Percentiles rank a stretch among this genome's conserved stretches.
Evolutionary conservation across 108 stramenopile genomes (phyloP).

Genomic region (Cyclotella kingstonii): DNA sequence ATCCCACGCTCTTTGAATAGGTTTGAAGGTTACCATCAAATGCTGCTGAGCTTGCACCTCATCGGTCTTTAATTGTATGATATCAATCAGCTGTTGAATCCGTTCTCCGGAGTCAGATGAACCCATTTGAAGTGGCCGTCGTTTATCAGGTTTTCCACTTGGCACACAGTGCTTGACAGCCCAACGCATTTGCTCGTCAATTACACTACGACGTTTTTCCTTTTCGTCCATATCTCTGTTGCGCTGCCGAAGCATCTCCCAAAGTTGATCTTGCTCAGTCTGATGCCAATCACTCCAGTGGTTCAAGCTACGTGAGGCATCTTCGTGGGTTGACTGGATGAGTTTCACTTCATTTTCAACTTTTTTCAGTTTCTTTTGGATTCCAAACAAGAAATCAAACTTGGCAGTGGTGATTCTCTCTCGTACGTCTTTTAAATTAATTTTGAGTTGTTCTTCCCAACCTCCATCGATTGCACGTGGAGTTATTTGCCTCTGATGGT

Average conservation of each 20-base stretch:
- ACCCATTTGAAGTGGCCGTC: slow-evolving; percentile 2
- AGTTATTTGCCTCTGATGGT: slow-evolving; percentile 27
- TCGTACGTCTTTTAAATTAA: slow-evolving; percentile 36
- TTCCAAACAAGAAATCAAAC: slow-evolving; percentile 27
- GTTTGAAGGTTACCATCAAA: slow-evolving; percentile 6
- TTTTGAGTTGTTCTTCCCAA: slow-evolving; percentile 38
- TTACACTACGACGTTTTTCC: slow-evolving; percentile 8
- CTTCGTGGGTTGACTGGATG: slow-evolving; percentile 9
- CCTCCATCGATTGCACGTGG: slow-evolving; percentile 30
- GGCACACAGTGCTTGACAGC: slow-evolving; percentile 29
- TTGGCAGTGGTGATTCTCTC: slow-evolving; percentile 39
- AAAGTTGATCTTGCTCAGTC: slow-evolving; percentile 31
- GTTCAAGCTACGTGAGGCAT: slow-evolving; percentile 10
- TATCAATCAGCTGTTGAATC: slow-evolving; percentile 13
- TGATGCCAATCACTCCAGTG: slow-evolving; percentile 40
- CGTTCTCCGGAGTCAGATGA: not conserved
- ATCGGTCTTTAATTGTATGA: not conserved
- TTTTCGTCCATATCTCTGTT: slow-evolving; percentile 17
- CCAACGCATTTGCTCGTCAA: slow-evolving; percentile 37
- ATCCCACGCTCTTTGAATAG: slow-evolving; percentile 29
- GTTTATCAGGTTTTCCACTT: slow-evolving; percentile 40
- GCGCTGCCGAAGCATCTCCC: slow-evolving; percentile 35
- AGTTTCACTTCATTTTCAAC: slow-evolving; percentile 9
- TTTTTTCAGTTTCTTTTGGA: slow-evolving; percentile 20
- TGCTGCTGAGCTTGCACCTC: slow-evolving; percentile 8